These are phyloP conservation scores for Colletotrichum sp. DNA, from an alignment of 2,329 filamentous ascomycete species.

Conservation along the genomic window DNA sequence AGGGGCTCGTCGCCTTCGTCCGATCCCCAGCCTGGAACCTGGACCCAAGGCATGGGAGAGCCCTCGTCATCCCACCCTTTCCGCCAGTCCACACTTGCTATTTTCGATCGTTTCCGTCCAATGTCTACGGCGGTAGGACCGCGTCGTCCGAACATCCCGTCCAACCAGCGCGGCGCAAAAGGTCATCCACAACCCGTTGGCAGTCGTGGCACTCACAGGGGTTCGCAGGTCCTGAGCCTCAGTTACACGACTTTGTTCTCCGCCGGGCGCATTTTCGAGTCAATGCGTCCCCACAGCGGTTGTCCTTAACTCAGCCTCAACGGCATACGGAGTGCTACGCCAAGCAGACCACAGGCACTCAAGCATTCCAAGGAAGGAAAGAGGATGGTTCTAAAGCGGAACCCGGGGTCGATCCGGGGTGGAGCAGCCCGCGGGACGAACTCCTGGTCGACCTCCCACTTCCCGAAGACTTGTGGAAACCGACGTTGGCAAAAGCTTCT, in stretches of 20 bases:
- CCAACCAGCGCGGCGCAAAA: constrained; percentile 14
- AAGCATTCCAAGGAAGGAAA: background rate
- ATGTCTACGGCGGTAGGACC: background rate
- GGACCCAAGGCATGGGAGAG: background rate
- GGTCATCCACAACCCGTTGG: constrained; percentile 8
- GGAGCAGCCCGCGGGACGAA: background rate
- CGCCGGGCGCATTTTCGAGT: background rate
- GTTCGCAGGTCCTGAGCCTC: constrained; percentile 3
- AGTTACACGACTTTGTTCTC: background rate
- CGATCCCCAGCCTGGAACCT: background rate
- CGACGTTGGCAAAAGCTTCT: background rate
- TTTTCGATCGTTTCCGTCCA: background rate
- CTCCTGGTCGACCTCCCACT: background rate
- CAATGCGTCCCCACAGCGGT: background rate
- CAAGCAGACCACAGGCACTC: background rate
- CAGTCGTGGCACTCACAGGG: background rate
- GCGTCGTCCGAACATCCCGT: background rate
- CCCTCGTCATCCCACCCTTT: background rate
- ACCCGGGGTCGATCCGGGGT: background rate
- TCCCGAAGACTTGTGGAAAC: background rate
- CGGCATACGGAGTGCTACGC: background rate
- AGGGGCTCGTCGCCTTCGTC: background rate
- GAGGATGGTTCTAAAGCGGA: background rate
- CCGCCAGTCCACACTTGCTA: background rate
- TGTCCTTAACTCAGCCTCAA: background rate